Conservation (phyloP, 2,329 filamentous ascomycete species). For the Colletotrichum agaves region DNA sequence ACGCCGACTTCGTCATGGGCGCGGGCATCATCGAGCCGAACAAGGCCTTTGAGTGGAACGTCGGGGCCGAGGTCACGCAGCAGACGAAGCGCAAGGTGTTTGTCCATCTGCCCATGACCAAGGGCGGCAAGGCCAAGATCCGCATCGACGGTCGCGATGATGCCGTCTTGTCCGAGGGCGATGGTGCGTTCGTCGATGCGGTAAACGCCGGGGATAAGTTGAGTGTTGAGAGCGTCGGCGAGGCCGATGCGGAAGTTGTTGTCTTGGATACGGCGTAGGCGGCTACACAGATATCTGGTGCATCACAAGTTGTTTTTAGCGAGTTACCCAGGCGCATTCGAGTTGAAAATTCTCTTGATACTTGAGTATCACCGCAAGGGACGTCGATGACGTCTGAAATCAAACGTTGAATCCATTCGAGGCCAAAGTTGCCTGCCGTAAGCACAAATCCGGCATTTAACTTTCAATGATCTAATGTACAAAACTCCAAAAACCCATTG, state of each 20-base stretch:
- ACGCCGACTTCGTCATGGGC: slow-evolving; percentile 86
- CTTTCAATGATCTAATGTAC: not conserved
- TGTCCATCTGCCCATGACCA: slow-evolving; percentile 84
- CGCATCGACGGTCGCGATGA: slow-evolving; percentile 74
- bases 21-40: slow-evolving; percentile 77
- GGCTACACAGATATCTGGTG: not conserved
- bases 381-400: too few relatives aligned
- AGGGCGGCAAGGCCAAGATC: slow-evolving; percentile 78
- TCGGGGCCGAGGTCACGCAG: slow-evolving; percentile 69
- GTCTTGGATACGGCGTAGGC: slow-evolving; percentile 70
- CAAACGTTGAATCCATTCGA: too few relatives aligned
- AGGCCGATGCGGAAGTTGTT: slow-evolving; percentile 76
- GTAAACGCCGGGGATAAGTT: slow-evolving; percentile 74
- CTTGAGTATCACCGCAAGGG: too few relatives aligned
- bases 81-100: slow-evolving; percentile 76
- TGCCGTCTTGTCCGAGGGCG: slow-evolving; percentile 77
- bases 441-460: too few relatives aligned
- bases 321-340: too few relatives aligned
- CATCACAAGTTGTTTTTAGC: too few relatives aligned
- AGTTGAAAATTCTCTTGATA: too few relatives aligned
- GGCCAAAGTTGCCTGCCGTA: too few relatives aligned
- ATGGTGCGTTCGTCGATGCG: slow-evolving; percentile 79
- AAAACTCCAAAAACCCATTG: not conserved
- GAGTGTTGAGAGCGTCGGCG: slow-evolving; percentile 73
- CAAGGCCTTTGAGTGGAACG: slow-evolving; percentile 74